Base-by-base conservation (phyloP, 345 rosid species). In the Angophora floribunda region DNA sequence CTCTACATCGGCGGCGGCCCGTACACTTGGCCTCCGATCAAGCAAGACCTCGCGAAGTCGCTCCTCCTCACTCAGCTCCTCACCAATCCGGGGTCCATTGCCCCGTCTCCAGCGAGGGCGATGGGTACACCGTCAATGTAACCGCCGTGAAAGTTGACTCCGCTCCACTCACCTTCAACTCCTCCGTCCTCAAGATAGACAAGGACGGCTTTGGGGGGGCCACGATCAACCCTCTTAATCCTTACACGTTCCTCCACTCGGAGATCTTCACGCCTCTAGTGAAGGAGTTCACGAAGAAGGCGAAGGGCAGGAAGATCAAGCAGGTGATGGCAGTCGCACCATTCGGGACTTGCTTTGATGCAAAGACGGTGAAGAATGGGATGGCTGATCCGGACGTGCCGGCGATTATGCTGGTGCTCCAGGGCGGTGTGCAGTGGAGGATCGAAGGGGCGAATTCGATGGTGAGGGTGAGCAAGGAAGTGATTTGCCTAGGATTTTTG, bases 171-270 rank as follows among this genome's bases (percentile, higher is more conserved):
- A 44, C 45, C 47, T 49, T 93, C 45, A 92, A 93, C 67, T 7
- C 80, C 4, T 61, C 92, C 4, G 61, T 93, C 91, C 88, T 93
- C 10, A 36, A 55, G 24, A 88, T 92, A 15, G 49, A 87, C 17
- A 91, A 70, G 9, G 63, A 89, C 55, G 93, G 94, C 1, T 17
- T 36, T n/a, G 96, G 96, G 22, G 96, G 97, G 47, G 91, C 97
- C 3, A 92, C 87, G 86, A 85, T 95, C 88, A 92, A 91, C 91
- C 92, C 95, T 7, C 67, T 89, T 0, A 49, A 51, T 44, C 93
- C 92, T 0, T 92, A 91, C 89, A 87, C 94, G 1, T 44, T 80
- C 13, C 11, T 93, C 63, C 91, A 93, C 28, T 53, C 93, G 17
- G 91, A 95, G 11, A 94, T 95, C 22, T 93, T 91, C 91, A 93